A percentile compares a stretch with the other conserved stretches of the same genome.
These are phyloP conservation scores for Ramalina intermedia DNA, from an alignment of 495 filamentous ascomycete species.

Conservation along the genomic window DNA sequence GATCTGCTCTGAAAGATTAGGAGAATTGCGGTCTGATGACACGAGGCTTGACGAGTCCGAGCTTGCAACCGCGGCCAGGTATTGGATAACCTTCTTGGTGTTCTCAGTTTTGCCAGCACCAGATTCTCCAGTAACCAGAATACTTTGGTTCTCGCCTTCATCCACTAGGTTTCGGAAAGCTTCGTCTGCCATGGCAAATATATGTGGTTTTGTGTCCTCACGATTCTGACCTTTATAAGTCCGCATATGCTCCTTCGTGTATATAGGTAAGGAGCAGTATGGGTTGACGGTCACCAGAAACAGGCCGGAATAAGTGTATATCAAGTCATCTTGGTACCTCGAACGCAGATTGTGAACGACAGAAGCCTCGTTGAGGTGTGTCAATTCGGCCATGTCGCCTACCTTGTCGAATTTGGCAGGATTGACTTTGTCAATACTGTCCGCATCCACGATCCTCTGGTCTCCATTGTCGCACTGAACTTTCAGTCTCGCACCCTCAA, in stretches of 20 bases:
- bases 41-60: conserved; percentile 58
- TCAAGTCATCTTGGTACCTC: conserved; percentile 86
- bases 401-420: conserved; percentile 99
- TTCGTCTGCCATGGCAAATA: conserved; percentile 96
- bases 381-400: conserved; percentile 97
- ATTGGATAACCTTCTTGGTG: conserved; percentile 99
- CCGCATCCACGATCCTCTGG: conserved; percentile 70
- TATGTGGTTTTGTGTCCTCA: conserved; percentile 93
- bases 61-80: conserved; percentile 85
- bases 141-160: conserved; percentile 92
- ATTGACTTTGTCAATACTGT: conserved; percentile 95
- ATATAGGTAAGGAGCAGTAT: conserved; percentile 88
- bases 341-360: conserved; percentile 94
- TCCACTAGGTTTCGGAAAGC: conserved; percentile 93
- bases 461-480: conserved; percentile 92
- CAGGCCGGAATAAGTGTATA: conserved; percentile 96
- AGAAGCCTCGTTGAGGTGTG: conserved; percentile 92
- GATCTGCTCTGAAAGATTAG: conserved; percentile 92
- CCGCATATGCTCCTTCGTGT: conserved; percentile 90
- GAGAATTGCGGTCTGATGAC: conserved; percentile 48
- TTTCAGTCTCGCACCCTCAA: conserved; percentile 47
- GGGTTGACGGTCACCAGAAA: conserved; percentile 97
- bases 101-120: conserved; percentile 99
- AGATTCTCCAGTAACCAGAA: conserved; percentile 95
- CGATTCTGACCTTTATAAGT: conserved; percentile 84